phyloP scores from a whole-genome alignment of 2,329 filamentous ascomycete genomes.

The Aureobasidium subglaciale region DNA sequence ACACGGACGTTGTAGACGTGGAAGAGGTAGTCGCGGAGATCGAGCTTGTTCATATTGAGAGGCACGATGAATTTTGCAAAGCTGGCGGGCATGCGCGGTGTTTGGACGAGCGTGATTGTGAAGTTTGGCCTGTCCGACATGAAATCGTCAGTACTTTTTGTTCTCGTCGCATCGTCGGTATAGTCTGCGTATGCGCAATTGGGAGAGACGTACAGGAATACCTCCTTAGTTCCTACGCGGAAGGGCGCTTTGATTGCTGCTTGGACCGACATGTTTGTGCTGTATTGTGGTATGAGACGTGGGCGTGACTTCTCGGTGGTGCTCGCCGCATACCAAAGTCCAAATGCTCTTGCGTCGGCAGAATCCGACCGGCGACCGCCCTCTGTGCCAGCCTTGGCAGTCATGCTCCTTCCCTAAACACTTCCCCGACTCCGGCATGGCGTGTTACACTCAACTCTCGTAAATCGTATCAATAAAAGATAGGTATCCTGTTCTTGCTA shows the following conservation, averaged over 20 bases:
- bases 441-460: neutral
- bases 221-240: constrained; percentile 28
- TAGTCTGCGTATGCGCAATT: neutral
- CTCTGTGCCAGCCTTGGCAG: constrained; percentile 2
- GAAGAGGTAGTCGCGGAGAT: constrained; percentile 89
- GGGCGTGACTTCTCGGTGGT: neutral
- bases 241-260: constrained; percentile 21
- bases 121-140: constrained; percentile 62
- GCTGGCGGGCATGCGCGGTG: constrained; percentile 63
- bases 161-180: neutral
- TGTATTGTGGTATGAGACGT: neutral
- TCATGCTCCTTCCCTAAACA: neutral
- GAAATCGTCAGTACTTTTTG: constrained; percentile 4
- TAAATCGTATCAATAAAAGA: neutral
- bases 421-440: neutral
- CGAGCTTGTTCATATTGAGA: constrained; percentile 89
- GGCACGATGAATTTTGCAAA: constrained; percentile 89
- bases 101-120: constrained; percentile 69
- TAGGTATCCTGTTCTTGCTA: too few species aligned
- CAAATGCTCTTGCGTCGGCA: neutral
- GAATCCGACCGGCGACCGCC: neutral
- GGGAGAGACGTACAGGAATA: constrained; percentile 28
- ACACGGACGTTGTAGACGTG: constrained; percentile 74
- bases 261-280: neutral
- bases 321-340: constrained; percentile 13